phyloP scores from a whole-genome alignment of 164 flowering plant species.

The Berberis thunbergii region DNA sequence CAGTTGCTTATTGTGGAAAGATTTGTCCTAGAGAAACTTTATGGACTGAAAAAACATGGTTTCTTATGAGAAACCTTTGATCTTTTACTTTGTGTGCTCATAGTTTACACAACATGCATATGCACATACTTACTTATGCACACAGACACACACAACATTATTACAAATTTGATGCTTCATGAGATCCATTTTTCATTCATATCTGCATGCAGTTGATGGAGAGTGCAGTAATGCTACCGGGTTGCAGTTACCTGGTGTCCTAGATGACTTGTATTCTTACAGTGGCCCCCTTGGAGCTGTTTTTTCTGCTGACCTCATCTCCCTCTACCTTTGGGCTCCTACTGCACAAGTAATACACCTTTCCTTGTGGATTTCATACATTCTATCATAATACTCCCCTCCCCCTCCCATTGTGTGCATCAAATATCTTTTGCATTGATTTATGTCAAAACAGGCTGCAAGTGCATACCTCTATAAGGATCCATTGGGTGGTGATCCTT shows the following conservation, averaged over 20 bases:
- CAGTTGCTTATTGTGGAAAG: no score
- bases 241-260: conserved; percentile 81
- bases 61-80: no score
- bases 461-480: conserved; percentile 41
- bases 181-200: not conserved
- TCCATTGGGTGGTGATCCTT: conserved; percentile 38
- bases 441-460: conserved; percentile 39
- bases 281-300: conserved; percentile 81
- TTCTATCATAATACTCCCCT: not conserved
- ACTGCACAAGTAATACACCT: conserved; percentile 69
- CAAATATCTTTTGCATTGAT: not conserved
- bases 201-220: conserved; percentile 40
- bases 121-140: no score
- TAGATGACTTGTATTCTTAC: conserved; percentile 77
- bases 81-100: no score
- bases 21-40: no score
- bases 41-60: no score
- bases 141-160: not conserved
- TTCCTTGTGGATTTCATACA: not conserved
- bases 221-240: conserved; percentile 50
- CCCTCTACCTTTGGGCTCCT: conserved; percentile 90
- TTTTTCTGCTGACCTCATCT: conserved; percentile 42
- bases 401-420: not conserved
- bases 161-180: not conserved
- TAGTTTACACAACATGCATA: no score